Evolutionary conservation across 345 rosid species (phyloP).

Genomic region (Chamaenerion angustifolium): DNA sequence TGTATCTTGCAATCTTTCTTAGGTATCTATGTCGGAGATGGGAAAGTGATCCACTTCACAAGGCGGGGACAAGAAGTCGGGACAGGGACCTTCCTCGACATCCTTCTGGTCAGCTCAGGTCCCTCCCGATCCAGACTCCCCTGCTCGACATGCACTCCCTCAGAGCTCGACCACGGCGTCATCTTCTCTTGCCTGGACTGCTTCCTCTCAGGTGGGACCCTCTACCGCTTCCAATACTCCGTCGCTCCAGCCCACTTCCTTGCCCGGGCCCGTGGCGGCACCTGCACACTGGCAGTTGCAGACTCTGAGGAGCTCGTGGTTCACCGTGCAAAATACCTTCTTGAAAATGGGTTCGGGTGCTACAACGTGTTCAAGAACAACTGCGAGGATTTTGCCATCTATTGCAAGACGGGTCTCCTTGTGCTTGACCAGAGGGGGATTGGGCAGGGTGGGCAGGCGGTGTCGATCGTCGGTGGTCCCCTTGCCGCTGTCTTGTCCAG

Average conservation of each 20-base stretch:
- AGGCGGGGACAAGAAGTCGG: constrained; percentile 87
- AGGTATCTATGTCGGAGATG: constrained; percentile 84
- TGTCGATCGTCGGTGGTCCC: no score
- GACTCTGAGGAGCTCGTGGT: no score
- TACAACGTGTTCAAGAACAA: no score
- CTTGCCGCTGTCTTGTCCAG: no score
- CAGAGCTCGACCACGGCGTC: constrained; percentile 51
- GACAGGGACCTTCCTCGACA: constrained; percentile 69
- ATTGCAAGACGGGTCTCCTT: no score
- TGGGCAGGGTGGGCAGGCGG: no score
- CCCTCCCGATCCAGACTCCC: constrained; percentile 36
- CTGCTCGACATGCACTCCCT: constrained; percentile 51
- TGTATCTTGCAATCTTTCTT: not conserved
- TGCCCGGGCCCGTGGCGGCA: constrained; percentile 9
- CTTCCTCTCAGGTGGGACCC: constrained; percentile 70
- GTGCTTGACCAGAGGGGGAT: no score
- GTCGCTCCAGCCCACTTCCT: constrained; percentile 68
- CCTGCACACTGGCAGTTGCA: no score
- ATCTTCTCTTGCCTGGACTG: constrained; percentile 70
- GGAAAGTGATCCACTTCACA: constrained; percentile 74
- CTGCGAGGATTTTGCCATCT: no score
- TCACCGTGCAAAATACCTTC: no score
- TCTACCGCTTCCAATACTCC: constrained; percentile 69
- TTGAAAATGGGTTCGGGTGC: no score
- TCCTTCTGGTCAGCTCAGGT: constrained; percentile 58